Evolutionary conservation across 306 rosid species (phyloP), one percentile per base, ranked within the genome.

Genomic region (Phaseolus lunatus): DNA sequence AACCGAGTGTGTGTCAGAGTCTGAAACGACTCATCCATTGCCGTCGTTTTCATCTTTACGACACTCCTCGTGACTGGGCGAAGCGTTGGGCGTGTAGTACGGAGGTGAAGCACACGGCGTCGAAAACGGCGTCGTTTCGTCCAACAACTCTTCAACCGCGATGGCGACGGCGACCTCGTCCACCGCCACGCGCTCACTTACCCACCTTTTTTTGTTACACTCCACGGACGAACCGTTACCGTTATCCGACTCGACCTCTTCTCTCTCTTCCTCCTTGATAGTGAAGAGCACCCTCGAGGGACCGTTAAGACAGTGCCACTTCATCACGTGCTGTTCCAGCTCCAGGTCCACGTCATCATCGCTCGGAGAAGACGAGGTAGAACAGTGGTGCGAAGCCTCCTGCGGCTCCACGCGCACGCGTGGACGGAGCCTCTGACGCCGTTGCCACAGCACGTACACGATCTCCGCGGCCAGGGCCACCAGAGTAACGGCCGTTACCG

Each of bases 211-310:
- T 3, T 39, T 69, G 2, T 73, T 33, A 5, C 65, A 71, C 14
- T 80, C 86, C 1, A 39, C 29, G 0, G 77, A 48, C 5, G 81
- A 72, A 31, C 70, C 54, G 62, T 59, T 59, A 14, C 39, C 37
- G 56, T 49, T 72, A 31, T 83, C 89, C 2, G 85, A 77, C 12
- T 86, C 89, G 0, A 78, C 13, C 0, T 75, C 87, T 29, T 86
- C 89, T 49, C 84, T 68, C 13, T 86, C 89, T 65, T 86, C 89
- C 48, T 86, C 89, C 67, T 83, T 83, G 35, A 86, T 86, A 5
- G 89, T 83, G 84, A 86, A 86, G 1, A 86, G 53, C 39, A 81
- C 11, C 33, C 87, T 73, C 1, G 89, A 78, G 1, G 54, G 24
- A n/a, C 87, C 89, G 58, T 81, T 52, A 11, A 72, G 19, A 1